Base-by-base conservation (phyloP, 2,329 filamentous ascomycete genomes). In the Monilinia fructicola region DNA sequence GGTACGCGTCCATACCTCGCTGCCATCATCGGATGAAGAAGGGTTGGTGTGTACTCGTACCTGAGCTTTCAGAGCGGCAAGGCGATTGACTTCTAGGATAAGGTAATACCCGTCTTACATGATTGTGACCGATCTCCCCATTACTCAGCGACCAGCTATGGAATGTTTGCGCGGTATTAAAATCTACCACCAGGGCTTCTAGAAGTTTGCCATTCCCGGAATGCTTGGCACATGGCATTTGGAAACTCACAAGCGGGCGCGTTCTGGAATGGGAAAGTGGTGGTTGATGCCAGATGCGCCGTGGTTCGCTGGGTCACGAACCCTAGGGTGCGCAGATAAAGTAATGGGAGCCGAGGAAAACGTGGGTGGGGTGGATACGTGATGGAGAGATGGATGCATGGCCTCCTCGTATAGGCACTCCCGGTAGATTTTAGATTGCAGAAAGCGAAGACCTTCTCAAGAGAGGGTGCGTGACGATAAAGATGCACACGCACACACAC, bases 51-150 rank as follows among this genome's bases (percentile, higher is more conserved):
- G 59, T 40, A 23, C 56, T 60, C 28, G 59, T 54, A 42, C 59
- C 59, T 63, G 60, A 63, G n/a, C 23, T 48, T 63, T 28, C 6
- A 4, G 35, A 11, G 35, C 35, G 60, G 60, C 31, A 63, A 54
- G 50, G 18, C 14, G 46, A 48, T 35, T n/a, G 35, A 16, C 26
- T 48, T 48, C 42, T n/a, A 12, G 21, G 31, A 53, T 53, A 42
- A 3, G 46, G 60, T 62, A 40, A 52, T 62, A 31, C 59, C 59
- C 46, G 60, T 54, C 60, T 62, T n/a, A 62, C 48, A 28, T 54
- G n/a, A 42, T 38, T 26, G n/a, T 50, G 58, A 38, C 16, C 7
- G 56, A 50, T 35, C 28, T 21, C 5, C n/a, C n/a, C 16, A 28
- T 52, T 28, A 40, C 23, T 31, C 31, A 21, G 59, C 44, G 44